Base-by-base conservation (phyloP, 257 asterid genomes). In the Nicotiana obtusifolia region DNA sequence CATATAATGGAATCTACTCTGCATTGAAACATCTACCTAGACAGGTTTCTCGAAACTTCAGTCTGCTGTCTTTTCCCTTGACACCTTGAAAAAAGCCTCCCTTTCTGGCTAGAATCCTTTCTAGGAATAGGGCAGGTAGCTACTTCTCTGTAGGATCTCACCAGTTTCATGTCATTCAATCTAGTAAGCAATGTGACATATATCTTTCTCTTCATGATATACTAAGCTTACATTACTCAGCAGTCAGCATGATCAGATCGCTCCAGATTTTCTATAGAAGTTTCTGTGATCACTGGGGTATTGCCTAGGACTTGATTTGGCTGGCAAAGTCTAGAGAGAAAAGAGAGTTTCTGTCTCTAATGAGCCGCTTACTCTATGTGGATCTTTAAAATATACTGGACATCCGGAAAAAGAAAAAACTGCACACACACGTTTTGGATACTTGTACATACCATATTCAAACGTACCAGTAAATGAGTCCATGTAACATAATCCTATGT, bases 301-400 rank as follows among this genome's bases (percentile, higher is more conserved):
- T 31, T 22, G 31, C 3, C 13, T 7, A 22, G 66, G 31, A 60
- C 66, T 60, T 60, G 73, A 65, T 65, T 65, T 65, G 24, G 22
- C 44, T 65, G 47, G 33, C 24, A 16, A 61, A 61, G 24, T 16
- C 17, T 31, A 1, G 20, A 31, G 49, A 65, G 75, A 16, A 41
- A 41, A 13, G 49, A 65, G 24, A 30, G 41, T 65, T 65, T 31
- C 24, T 65, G 17, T 31, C 49, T 16, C 24, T 16, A 31, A 64
- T 15, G 31, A 65, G 49, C 47, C 9, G 13, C 75, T 16, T 65
- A 7, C 49, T 65, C 15, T 65, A 31, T 65, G 47, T 78, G 97
- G 97, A 77, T 91, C 94, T 98, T 97, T 92, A 85, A 93, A 92
- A 60, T 91, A 92, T 83, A 80, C 92, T 30, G 91, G 98, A 86